phyloP scores from a whole-genome alignment of 257 asterid species.

The Fraxinus quadrangulata region DNA sequence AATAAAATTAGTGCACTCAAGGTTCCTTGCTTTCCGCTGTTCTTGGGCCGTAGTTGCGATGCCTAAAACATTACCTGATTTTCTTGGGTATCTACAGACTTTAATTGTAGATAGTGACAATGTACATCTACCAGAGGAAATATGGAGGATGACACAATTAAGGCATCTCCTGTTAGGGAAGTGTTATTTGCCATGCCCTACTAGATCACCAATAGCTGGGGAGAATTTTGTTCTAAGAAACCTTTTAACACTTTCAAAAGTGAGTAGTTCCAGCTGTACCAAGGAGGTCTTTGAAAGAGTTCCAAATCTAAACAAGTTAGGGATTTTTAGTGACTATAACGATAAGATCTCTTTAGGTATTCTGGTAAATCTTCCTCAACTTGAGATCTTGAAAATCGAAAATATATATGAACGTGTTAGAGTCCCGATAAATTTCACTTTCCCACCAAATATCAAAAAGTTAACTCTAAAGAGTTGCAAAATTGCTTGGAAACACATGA shows the following conservation, averaged over 20 bases:
- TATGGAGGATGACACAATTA: slow-evolving; percentile 25
- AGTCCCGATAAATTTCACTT: background rate
- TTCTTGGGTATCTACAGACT: slow-evolving; percentile 3
- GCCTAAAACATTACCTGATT: slow-evolving; percentile 6
- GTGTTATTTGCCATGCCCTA: background rate
- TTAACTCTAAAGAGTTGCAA: background rate
- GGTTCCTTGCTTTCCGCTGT: slow-evolving; percentile 7
- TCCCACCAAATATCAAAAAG: slow-evolving; percentile 22
- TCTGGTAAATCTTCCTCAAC: slow-evolving; percentile 19
- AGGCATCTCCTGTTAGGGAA: slow-evolving; percentile 3
- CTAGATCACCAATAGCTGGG: background rate
- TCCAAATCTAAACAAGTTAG: slow-evolving; percentile 21
- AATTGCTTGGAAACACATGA: slow-evolving; percentile 16
- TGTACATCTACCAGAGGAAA: background rate
- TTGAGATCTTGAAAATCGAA: slow-evolving; percentile 13
- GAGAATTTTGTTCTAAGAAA: slow-evolving; percentile 12
- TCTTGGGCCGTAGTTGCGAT: background rate
- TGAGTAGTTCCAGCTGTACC: slow-evolving; percentile 13
- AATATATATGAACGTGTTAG: background rate
- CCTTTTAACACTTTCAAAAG: slow-evolving; percentile 2
- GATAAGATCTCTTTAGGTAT: background rate
- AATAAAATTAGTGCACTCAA: slow-evolving; percentile 12
- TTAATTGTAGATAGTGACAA: background rate
- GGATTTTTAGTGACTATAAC: background rate
- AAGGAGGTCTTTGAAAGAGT: slow-evolving; percentile 13